A percentile compares a stretch with the other conserved stretches of the same genome.
phyloP scores from a whole-genome alignment of 306 rosid genomes.

The Cyclanthera cordifolia region DNA sequence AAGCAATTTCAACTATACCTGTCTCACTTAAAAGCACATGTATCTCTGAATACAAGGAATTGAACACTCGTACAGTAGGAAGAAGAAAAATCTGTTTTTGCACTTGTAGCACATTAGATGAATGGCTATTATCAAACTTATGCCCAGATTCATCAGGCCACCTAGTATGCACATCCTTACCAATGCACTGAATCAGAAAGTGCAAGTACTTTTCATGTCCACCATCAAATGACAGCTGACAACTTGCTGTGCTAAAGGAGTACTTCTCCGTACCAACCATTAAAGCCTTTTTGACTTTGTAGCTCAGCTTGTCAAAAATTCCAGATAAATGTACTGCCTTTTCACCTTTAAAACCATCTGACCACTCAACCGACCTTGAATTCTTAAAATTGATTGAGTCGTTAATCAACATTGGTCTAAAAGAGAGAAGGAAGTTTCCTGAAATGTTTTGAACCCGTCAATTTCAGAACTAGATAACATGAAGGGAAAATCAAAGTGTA shows the following conservation, averaged over 20 bases:
- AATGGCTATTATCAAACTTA: conserved; percentile 26
- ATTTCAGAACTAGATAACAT: conserved; percentile 16
- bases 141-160: conserved; percentile 34
- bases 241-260: conserved; percentile 63
- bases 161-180: conserved; percentile 54
- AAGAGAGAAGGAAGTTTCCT: conserved; percentile 84
- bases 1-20: conserved; percentile 36
- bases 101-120: conserved; percentile 52
- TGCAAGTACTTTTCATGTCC: conserved; percentile 36
- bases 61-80: conserved; percentile 77
- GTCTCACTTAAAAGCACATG: conserved; percentile 63
- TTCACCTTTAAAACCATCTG: conserved; percentile 70
- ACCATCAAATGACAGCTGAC: conserved; percentile 47
- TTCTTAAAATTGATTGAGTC: conserved; percentile 31
- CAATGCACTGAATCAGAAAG: conserved; percentile 71
- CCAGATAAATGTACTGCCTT: conserved; percentile 83
- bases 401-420: conserved; percentile 56
- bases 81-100: conserved; percentile 79
- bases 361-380: conserved; percentile 59
- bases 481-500: background rate
- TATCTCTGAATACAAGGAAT: conserved; percentile 63
- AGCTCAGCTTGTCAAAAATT: conserved; percentile 64
- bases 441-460: conserved; percentile 33
- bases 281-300: conserved; percentile 72
- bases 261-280: conserved; percentile 39